A percentile compares a stretch with the other conserved stretches of the same genome.
phyloP scores from a whole-genome alignment of 1,139 yeast species.

The Scheffersomyces parashehatae region DNA sequence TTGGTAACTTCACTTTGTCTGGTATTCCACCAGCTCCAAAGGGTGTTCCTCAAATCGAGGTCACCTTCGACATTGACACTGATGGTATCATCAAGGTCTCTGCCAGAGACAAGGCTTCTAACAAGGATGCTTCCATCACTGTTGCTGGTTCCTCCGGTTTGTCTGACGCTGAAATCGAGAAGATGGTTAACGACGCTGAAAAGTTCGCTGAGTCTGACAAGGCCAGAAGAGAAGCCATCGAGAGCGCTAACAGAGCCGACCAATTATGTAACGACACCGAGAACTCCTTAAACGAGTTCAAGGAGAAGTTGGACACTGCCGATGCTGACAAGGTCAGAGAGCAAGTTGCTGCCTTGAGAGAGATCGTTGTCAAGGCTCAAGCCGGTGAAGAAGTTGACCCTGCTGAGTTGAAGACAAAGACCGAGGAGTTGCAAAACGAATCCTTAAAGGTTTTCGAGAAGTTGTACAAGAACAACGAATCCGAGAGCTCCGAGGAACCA shows the following conservation, averaged over 20 bases:
- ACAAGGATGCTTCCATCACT: conserved; percentile 97
- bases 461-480: conserved; percentile 78
- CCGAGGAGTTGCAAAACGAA: conserved; percentile 90
- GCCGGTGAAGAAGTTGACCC: conserved; percentile 86
- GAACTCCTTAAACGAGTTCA: conserved; percentile 89
- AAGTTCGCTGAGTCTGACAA: conserved; percentile 96
- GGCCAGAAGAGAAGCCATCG: conserved; percentile 92
- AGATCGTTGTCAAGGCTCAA: conserved; percentile 90
- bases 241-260: conserved; percentile 95
- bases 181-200: conserved; percentile 98
- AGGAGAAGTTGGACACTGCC: conserved; percentile 85
- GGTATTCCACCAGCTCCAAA: conserved; percentile 99
- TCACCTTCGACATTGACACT: conserved; percentile 95
- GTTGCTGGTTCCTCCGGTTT: conserved; percentile 99
- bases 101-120: conserved; percentile 97
- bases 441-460: conserved; percentile 94
- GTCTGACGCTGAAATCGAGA: conserved; percentile 93
- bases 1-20: conserved; percentile 94
- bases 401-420: conserved; percentile 85
- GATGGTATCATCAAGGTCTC: conserved; percentile 99
- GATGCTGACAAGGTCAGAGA: conserved; percentile 86
- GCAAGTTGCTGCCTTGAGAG: conserved; percentile 78
- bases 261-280: conserved; percentile 96
- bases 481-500: conserved; percentile 35
- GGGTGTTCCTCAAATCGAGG: conserved; percentile 99